Evolutionary conservation across 1,284 basidiomycete genomes (phyloP), one percentile per base, ranked within the genome.

Genomic region (Agaricales sp.): DNA sequence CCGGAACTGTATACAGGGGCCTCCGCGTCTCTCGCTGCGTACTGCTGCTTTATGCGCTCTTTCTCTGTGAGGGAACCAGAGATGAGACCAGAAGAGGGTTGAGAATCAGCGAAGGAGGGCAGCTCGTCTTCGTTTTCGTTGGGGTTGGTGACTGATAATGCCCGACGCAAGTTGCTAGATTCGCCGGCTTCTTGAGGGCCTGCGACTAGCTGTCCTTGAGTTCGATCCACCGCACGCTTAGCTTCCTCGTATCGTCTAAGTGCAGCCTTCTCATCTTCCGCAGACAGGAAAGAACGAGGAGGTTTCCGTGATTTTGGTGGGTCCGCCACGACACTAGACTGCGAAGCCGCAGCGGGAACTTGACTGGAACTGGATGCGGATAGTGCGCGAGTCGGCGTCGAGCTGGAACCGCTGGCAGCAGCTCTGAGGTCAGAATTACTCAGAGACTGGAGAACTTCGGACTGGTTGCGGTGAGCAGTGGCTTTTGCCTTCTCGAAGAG

Each of bases 401-500:
- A 8, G 39, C 8, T 43, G 8, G 44, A 26, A 13, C 12, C 11
- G 11, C 12, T 21, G 18, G 44, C 24, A 18, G 24, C 11, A 11
- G 24, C 44, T 22, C 14, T 45, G 4, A 45, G 13, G 44, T 45
- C 24, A 21, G 44, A 21, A 21, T 45, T 45, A 21, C 44, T 45
- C 11, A 19, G 11, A 19, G 41, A 16, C 18, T 8, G 41, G 23
- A 45, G 44, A 24, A 8, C 44, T 21, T 24, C 44, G 64, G 60
- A 19, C 60, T 64, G 39, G 66, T 61, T 8, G 58, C 47, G 11
- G 61, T 55, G 30, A 55, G 25, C 82, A 18, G 73, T 75, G 1
- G 70, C 73, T 57, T 80, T 78, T 0, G 89, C 89, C 45, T 77
- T 62, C 49, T 83, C 71, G 63, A 76, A 92, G 16, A 90, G 61